These are phyloP conservation scores for Rhododendron henanense DNA, from an alignment of 148 eudicot species.

Conservation along the genomic window DNA sequence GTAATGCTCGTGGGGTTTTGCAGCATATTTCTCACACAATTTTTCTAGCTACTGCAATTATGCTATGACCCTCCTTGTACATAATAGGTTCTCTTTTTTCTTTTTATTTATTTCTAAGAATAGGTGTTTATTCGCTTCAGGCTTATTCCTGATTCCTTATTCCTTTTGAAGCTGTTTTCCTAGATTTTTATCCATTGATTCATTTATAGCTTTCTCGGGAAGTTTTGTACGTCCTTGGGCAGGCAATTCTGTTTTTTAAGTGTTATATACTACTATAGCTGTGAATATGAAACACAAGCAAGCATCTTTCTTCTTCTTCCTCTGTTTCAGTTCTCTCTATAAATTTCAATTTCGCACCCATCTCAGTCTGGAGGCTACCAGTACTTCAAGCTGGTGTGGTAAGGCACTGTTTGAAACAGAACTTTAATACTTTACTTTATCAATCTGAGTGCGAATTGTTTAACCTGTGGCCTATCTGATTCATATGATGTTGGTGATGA, in stretches of 20 bases:
- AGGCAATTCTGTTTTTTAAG: not conserved
- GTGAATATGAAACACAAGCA: not conserved
- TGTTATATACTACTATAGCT: not conserved
- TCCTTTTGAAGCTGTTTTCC: not conserved
- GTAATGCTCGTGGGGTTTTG: not conserved
- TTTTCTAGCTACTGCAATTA: not conserved
- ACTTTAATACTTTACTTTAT: not conserved
- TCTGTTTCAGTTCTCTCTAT: not conserved
- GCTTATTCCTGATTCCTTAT: not conserved
- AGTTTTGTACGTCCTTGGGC: not conserved
- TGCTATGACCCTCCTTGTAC: not conserved
- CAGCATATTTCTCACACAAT: not conserved
- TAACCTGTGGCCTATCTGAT: not conserved
- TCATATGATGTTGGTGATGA: not conserved
- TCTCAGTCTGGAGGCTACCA: not conserved
- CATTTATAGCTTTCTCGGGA: conserved; percentile 1
- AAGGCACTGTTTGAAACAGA: not conserved
- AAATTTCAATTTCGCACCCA: not conserved
- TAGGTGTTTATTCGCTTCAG: not conserved
- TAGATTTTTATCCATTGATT: not conserved
- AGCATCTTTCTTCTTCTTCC: not conserved
- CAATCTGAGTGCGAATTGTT: not conserved
- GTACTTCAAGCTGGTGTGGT: not conserved
- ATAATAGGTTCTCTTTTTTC: not conserved
- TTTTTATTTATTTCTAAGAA: not conserved